These are phyloP conservation scores for Nemania abortiva DNA, from an alignment of 2,329 filamentous ascomycete genomes.

Conservation along the genomic window DNA sequence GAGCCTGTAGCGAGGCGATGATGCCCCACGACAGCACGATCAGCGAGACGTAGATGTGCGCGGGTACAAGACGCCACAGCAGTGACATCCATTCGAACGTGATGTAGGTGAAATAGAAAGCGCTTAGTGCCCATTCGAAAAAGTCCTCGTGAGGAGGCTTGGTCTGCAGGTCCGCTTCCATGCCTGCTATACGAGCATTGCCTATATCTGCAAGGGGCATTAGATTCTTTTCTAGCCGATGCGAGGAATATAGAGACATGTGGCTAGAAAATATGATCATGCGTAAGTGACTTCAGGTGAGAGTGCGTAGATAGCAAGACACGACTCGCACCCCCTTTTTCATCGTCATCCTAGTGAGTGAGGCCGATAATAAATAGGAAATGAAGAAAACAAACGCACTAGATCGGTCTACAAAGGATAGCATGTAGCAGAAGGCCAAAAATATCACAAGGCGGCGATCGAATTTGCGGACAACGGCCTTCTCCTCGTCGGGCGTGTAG, in stretches of 20 bases:
- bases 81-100: constrained; percentile 74
- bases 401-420: constrained; percentile 87
- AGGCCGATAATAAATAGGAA: neutral
- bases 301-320: neutral
- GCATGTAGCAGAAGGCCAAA: constrained; percentile 83
- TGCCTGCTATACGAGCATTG: constrained; percentile 72
- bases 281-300: neutral
- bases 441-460: constrained; percentile 84
- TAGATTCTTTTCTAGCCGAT: neutral
- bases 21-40: constrained; percentile 85
- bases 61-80: constrained; percentile 70
- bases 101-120: constrained; percentile 74
- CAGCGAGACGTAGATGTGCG: constrained; percentile 65
- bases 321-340: neutral
- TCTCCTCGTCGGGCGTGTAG: constrained; percentile 77
- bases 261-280: too few relatives aligned
- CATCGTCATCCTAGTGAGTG: neutral
- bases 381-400: constrained; percentile 65
- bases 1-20: constrained; percentile 78
- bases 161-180: constrained; percentile 71
- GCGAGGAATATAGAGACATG: neutral
- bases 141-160: constrained; percentile 58
- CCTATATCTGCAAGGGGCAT: constrained; percentile 64
- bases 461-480: constrained; percentile 76
- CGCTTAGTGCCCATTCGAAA: constrained; percentile 71